Evolutionary conservation across 2,329 filamentous ascomycete species (phyloP), one percentile per base, ranked within the genome.

Genomic region (Cladosporium sp.): DNA sequence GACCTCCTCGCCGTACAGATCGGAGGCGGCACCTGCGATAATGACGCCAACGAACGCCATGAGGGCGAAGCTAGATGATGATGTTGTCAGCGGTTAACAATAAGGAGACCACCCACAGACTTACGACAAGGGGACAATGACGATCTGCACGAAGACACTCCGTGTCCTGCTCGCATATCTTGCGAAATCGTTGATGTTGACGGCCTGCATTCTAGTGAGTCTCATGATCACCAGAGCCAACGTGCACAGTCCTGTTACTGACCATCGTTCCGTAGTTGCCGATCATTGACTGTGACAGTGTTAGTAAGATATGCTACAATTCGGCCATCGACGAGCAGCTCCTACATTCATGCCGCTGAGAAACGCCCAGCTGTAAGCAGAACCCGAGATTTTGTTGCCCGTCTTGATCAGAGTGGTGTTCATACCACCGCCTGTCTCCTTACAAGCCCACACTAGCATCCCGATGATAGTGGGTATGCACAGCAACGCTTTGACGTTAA

Each of bases 401-500:
- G 67, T 63, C 18, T 68, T 57, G 49, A 73, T 67, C 1, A 74
- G 60, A 2, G 70, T 63, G n/a, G 67, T 68, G n/a, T 69, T 63
- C 14, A 70, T 28, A 11, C 69, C 71, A 30, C 69, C 70, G 6
- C 69, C 69, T 2, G 67, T 60, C 49, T 66, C 58, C 43, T 65
- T 59, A 25, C 66, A 65, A 11, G 68, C 66, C 64, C 66, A 67
- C 2, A 53, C 66, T 11, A 70, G 65, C 65, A 72, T 69, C 2
- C 67, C 70, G 14, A 71, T 64, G 30, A 72, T 68, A 11, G 69
- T 68, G 14, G 70, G 69, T 4, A 71, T 48, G 28, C 67, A 65
- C 13, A 72, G 63, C 5, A 70, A 39, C 1, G 62, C 67, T 48
- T 97, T 97, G 74, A 92, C 90, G 0, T 93, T 97, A 79, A 97